phyloP scores from a whole-genome alignment of 768 basidiomycete genomes.

The Tricholoma bakamatsutake region DNA sequence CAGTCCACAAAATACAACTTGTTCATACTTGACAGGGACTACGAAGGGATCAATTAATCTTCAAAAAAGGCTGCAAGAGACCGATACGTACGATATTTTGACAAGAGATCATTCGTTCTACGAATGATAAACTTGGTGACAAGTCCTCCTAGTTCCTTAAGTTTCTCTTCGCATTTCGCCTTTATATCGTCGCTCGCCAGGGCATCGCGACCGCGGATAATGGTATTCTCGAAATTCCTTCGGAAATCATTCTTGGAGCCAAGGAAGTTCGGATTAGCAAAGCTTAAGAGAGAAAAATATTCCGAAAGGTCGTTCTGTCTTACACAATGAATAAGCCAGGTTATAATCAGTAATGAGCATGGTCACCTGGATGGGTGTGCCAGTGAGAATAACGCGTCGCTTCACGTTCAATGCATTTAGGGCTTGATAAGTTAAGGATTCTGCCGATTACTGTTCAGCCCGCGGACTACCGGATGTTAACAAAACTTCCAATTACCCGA shows the following conservation, averaged over 20 bases:
- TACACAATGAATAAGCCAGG: background rate
- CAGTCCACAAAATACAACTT: conserved; percentile 89
- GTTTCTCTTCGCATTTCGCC: conserved; percentile 79
- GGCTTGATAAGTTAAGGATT: conserved; percentile 83
- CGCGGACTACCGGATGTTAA: background rate
- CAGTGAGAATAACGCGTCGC: conserved; percentile 89
- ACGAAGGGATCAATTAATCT: conserved; percentile 8
- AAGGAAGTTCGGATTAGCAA: conserved; percentile 87
- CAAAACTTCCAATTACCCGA: conserved; percentile 50
- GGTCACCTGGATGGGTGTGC: conserved; percentile 83
- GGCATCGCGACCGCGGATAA: conserved; percentile 87
- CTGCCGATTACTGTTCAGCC: conserved; percentile 29
- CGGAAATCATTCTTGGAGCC: conserved; percentile 88
- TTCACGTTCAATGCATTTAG: conserved; percentile 79
- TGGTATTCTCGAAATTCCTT: conserved; percentile 91
- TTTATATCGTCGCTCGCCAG: conserved; percentile 76
- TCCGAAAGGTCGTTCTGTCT: conserved; percentile 86
- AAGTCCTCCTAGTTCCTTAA: conserved; percentile 82
- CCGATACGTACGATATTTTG: conserved; percentile 77
- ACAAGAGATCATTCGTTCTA: conserved; percentile 88
- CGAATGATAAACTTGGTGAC: conserved; percentile 95
- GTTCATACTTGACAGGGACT: conserved; percentile 99
- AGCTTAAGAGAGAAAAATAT: conserved; percentile 90
- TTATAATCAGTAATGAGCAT: conserved; percentile 3
- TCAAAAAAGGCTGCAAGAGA: background rate